Base-by-base conservation (phyloP, 768 basidiomycete species). In the Mycena galopus region DNA sequence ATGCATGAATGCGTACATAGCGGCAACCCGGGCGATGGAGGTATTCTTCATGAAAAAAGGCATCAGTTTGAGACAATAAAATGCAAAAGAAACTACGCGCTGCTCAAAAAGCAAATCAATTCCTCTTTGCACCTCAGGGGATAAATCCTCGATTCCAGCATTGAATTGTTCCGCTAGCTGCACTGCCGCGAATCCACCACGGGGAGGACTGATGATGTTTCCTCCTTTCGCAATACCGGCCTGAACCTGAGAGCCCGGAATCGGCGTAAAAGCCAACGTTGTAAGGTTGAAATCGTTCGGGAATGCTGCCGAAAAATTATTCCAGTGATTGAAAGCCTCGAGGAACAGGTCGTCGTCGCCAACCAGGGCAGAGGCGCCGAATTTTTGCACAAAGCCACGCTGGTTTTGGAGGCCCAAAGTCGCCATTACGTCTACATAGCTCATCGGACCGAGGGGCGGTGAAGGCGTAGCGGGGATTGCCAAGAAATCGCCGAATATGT, bases 201-300 rank as follows among this genome's bases (percentile, higher is more conserved):
- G 53, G 1, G 85, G 82, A 10, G 84, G 78, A 60, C 81, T 78
- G 65, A 87, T 84, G 0, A 81, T 80, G 65, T 84, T 86, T 6
- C 84, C 81, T 14, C 47, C 47, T 16, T 50, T 50, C 9, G 21
- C 23, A 1, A 7, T 21, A 8, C 47, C 47, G 12, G 47, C 47
- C 47, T 25, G 47, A n/a, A 50, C 81, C 60, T 85, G 83, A 3
- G 80, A 78, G 11, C 81, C 64, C 0, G 77, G 77, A 21, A 86
- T 79, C 0, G 85, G 83, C 4, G 85, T 86, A 71, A 86, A 82
- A 0, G 82, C 82, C 29, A 85, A 73, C 0, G 81, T 76, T 3
- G 79, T 79, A 2, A 64, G 73, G 25, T 72, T 77, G 29, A 84
- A 58, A 3, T 79, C 72, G 17, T 75, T 73, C 32, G 64, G 56